phyloP scores from a whole-genome alignment of 78 protist species.

The Andalucia godoyi region DNA sequence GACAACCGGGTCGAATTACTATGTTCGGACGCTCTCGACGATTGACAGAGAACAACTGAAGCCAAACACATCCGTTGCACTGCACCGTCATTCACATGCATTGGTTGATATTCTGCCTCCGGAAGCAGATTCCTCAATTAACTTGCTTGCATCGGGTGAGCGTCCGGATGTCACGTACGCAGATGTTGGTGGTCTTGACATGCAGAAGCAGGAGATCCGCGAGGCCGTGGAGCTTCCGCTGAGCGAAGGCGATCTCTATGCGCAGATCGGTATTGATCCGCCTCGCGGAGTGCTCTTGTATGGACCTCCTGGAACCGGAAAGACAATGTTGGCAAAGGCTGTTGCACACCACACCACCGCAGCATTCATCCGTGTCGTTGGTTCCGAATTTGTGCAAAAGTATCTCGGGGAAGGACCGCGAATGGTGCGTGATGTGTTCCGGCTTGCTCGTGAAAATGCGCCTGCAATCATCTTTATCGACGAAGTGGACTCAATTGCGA shows the following conservation, averaged over 20 bases:
- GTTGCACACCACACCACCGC: slow-evolving; percentile 99
- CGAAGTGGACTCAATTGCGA: slow-evolving; percentile 97
- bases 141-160: slow-evolving; percentile 64
- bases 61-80: slow-evolving; percentile 95
- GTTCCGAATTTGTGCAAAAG: slow-evolving; percentile 99
- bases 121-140: slow-evolving; percentile 93
- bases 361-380: slow-evolving; percentile 90
- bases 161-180: slow-evolving; percentile 67
- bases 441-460: slow-evolving; percentile 94
- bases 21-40: slow-evolving; percentile 92
- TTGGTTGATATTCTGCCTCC: slow-evolving; percentile 95
- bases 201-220: slow-evolving; percentile 99
- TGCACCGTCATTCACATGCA: slow-evolving; percentile 84
- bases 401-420: slow-evolving; percentile 99
- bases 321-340: slow-evolving; percentile 96
- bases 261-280: slow-evolving; percentile 97
- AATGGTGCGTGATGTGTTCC: slow-evolving; percentile 98
- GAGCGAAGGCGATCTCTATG: slow-evolving; percentile 85
- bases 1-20: slow-evolving; percentile 84
- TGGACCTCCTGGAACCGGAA: slow-evolving; percentile 98
- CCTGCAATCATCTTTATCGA: slow-evolving; percentile 99
- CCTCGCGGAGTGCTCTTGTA: slow-evolving; percentile 98
- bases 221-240: slow-evolving; percentile 99
- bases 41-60: slow-evolving; percentile 96
- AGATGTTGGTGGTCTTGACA: slow-evolving; percentile 97